Percentiles rank a stretch among this genome's conserved stretches.
phyloP scores from a whole-genome alignment of 2,329 filamentous ascomycete species.

The Penicillium polonicum region DNA sequence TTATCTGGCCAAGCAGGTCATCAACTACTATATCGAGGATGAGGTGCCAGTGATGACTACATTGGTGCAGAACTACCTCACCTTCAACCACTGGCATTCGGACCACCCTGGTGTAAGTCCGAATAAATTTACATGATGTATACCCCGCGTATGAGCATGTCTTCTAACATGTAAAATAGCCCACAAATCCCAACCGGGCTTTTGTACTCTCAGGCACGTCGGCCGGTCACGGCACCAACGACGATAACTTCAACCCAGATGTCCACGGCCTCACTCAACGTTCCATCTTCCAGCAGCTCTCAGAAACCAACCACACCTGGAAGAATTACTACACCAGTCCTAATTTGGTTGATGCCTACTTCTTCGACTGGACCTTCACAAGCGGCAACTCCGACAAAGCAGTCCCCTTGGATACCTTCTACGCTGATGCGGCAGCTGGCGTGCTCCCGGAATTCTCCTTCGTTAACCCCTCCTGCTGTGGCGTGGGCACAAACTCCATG shows the following conservation, averaged over 20 bases:
- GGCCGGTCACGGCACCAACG: constrained; percentile 35
- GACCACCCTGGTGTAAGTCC: constrained; percentile 44
- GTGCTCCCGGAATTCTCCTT: constrained; percentile 37
- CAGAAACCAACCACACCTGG: constrained; percentile 36
- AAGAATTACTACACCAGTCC: constrained; percentile 35
- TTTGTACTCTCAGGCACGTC: constrained; percentile 34
- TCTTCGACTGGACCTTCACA: constrained; percentile 37
- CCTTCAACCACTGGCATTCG: constrained; percentile 49
- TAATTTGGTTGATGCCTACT: constrained; percentile 32
- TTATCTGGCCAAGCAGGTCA: constrained; percentile 40
- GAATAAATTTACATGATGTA: neutral
- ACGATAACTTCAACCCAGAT: constrained; percentile 26
- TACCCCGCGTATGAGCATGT: neutral
- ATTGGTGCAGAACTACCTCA: constrained; percentile 43
- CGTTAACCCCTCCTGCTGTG: constrained; percentile 44
- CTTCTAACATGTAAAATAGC: constrained; percentile 26
- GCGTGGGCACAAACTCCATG: constrained; percentile 38
- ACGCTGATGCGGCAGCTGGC: constrained; percentile 34
- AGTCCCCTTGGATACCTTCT: constrained; percentile 35
- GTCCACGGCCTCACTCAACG: constrained; percentile 29
- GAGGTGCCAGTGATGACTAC: constrained; percentile 45
- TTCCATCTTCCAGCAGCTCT: constrained; percentile 44
- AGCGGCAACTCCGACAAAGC: constrained; percentile 30
- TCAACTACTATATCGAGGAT: constrained; percentile 48
- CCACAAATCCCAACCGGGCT: constrained; percentile 47